Evolutionary conservation across 2,329 filamentous ascomycete genomes (phyloP).

Genomic region (Aspergillus brunneoviolaceus): DNA sequence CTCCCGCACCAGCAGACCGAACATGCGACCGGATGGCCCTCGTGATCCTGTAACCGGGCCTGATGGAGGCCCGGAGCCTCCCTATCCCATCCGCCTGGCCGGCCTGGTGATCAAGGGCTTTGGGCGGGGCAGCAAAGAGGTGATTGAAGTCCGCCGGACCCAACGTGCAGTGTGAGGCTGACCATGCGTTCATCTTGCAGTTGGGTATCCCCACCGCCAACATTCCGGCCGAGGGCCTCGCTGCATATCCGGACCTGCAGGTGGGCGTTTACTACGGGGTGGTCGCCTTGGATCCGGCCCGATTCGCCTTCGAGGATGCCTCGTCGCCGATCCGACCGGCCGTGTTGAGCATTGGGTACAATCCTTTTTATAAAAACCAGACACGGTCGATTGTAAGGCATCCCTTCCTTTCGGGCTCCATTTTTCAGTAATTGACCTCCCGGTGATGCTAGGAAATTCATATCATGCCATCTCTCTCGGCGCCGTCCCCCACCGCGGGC

Average conservation of each 20-base stretch:
- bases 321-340: conserved; percentile 67
- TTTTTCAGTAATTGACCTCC: not conserved
- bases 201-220: conserved; percentile 97
- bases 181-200: conserved; percentile 43
- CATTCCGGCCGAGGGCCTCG: conserved; percentile 67
- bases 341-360: conserved; percentile 94
- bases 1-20: conserved; percentile 1
- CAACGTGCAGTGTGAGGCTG: not conserved
- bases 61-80: conserved; percentile 68
- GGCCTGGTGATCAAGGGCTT: conserved; percentile 91
- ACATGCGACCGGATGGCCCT: conserved; percentile 51
- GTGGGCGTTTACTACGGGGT: conserved; percentile 95
- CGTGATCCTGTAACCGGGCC: conserved; percentile 73
- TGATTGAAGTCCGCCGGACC: conserved; percentile 37
- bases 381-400: conserved; percentile 68
- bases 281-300: conserved; percentile 64
- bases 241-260: conserved; percentile 58
- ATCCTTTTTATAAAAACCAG: conserved; percentile 94
- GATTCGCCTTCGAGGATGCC: conserved; percentile 26
- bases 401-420: not conserved
- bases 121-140: conserved; percentile 89
- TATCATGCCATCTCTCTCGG: conserved; percentile 71
- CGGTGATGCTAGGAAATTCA: conserved; percentile 66
- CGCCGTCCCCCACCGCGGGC: conserved; percentile 34
- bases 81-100: conserved; percentile 80